Evolutionary conservation across 2,329 filamentous ascomycete genomes (phyloP), one percentile per base, ranked within the genome.

Genomic region (Penicillium psychrosexuale): DNA sequence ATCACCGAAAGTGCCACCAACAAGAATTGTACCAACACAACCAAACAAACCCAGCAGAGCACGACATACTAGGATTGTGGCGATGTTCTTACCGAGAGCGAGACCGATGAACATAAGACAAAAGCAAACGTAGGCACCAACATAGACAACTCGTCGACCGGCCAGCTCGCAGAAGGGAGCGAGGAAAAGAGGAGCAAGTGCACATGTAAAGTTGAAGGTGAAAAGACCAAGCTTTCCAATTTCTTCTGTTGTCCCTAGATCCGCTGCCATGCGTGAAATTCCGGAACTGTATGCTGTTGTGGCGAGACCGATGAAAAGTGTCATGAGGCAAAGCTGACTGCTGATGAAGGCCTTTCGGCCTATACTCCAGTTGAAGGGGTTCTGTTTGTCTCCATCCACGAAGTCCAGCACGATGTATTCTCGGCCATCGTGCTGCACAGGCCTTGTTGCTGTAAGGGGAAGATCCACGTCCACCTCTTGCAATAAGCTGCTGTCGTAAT

Each of bases 251-350:
- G 75, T 71, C 24, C 75, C 72, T 8, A 82, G 65, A 0, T 81
- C 79, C 33, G 64, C 61, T 12, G 66, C 69, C 79, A 82, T 81
- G 50, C 65, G 68, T 50, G 65, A 63, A 60, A 81, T 78, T 40
- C 78, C 79, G 22, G 78, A 78, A 50, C 74, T 78, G 69, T 81
- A 82, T 11, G 78, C 77, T 3, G 79, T 81, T 6, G 79, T 81
- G n/a, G 79, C 79, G 13, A 81, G 72, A 66, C 79, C 79, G 55
- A 81, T 80, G 67, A 80, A 81, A 8, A 82, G 70, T 1, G 79
- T 81, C 79, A 81, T 82, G 12, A 78, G 58, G 61, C 78, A 80
- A 13, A 82, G 75, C 42, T 80, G 72, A 3, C 72, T 58, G 3
- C 77, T 77, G 58, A 81, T 77, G 59, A 76, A 74, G 4, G 72